Percentiles rank a stretch among this genome's conserved stretches.
Conservation (phyloP, 495 filamentous ascomycete species). For the Podospora pseudocomata region DNA sequence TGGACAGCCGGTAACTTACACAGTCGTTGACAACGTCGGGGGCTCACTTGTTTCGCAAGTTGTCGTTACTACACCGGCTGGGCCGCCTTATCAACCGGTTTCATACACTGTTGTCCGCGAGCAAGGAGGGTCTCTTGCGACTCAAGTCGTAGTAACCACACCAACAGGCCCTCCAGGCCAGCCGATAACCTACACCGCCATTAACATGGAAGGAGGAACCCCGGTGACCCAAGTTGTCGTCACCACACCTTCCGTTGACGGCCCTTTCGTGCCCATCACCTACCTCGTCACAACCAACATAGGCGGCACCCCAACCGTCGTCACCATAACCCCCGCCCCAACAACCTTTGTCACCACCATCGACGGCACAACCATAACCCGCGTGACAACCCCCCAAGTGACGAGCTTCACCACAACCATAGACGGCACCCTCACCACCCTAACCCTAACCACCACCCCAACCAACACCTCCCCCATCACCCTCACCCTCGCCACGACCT, state of each 20-base stretch:
- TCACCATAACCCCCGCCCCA: slow-evolving; percentile 21
- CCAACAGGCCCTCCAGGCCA: slow-evolving; percentile 15
- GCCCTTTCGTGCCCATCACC: slow-evolving; percentile 21
- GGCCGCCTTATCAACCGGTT: slow-evolving; percentile 18
- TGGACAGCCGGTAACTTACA: slow-evolving; percentile 21
- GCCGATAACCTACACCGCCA: slow-evolving; percentile 20
- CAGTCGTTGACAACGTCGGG: slow-evolving; percentile 17
- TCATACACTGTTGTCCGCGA: slow-evolving; percentile 20
- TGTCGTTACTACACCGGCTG: slow-evolving; percentile 17
- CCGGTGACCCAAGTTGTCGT: slow-evolving; percentile 24
- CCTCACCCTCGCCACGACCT: slow-evolving; percentile 28
- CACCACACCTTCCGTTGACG: slow-evolving; percentile 17
- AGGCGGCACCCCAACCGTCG: slow-evolving; percentile 30
- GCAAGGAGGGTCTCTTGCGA: slow-evolving; percentile 20
- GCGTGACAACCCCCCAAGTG: slow-evolving; percentile 26
- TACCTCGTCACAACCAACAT: slow-evolving; percentile 24
- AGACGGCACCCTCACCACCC: slow-evolving; percentile 27
- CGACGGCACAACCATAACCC: slow-evolving; percentile 26
- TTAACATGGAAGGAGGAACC: slow-evolving; percentile 21
- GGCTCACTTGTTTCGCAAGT: slow-evolving; percentile 20
- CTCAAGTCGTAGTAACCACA: slow-evolving; percentile 18
- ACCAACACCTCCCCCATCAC: slow-evolving; percentile 28
- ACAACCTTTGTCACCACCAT: slow-evolving; percentile 31
- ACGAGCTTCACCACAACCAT: slow-evolving; percentile 30
- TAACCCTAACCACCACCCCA: slow-evolving; percentile 28